A percentile compares a stretch with the other conserved stretches of the same genome.
Conservation (phyloP, 306 rosid genomes). For the Ormosia emarginata region DNA sequence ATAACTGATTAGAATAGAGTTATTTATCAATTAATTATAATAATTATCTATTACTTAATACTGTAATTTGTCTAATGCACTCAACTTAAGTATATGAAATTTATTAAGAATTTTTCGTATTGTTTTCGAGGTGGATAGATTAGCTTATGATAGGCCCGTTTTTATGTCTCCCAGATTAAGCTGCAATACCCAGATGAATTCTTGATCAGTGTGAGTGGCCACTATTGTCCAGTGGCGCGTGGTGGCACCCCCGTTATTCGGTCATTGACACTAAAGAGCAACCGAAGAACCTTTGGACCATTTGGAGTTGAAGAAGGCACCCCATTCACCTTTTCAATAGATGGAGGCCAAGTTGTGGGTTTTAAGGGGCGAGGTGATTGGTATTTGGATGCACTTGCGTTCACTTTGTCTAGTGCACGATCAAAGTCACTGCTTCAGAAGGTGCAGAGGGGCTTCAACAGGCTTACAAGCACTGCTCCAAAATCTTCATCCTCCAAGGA, state of each 20-base stretch:
- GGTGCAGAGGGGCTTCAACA: constrained; percentile 38
- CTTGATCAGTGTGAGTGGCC: constrained; percentile 47
- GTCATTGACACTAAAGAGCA: constrained; percentile 57
- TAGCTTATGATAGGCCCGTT: background rate
- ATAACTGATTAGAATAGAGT: too few species aligned
- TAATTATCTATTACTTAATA: too few species aligned
- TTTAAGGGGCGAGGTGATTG: constrained; percentile 50
- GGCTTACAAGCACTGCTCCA: constrained; percentile 30
- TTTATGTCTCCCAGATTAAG: constrained; percentile 36
- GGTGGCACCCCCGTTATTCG: constrained; percentile 48
- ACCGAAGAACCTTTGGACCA: constrained; percentile 51
- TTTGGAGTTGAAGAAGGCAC: constrained; percentile 65
- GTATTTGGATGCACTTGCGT: constrained; percentile 53
- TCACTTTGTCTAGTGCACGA: constrained; percentile 26
- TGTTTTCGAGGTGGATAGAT: too few species aligned
- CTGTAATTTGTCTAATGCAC: too few species aligned
- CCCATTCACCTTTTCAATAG: constrained; percentile 47
- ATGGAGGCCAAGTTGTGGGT: constrained; percentile 59
- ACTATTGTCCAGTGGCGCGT: constrained; percentile 36
- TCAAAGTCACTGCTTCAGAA: constrained; percentile 32
- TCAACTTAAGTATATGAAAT: too few species aligned
- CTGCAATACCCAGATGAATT: constrained; percentile 56
- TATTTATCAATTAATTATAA: too few species aligned
- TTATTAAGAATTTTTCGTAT: too few species aligned
- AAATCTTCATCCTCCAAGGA: constrained; percentile 27